These are phyloP conservation scores for Suillus fuscotomentosus DNA, from an alignment of 768 basidiomycete species.

Conservation along the genomic window DNA sequence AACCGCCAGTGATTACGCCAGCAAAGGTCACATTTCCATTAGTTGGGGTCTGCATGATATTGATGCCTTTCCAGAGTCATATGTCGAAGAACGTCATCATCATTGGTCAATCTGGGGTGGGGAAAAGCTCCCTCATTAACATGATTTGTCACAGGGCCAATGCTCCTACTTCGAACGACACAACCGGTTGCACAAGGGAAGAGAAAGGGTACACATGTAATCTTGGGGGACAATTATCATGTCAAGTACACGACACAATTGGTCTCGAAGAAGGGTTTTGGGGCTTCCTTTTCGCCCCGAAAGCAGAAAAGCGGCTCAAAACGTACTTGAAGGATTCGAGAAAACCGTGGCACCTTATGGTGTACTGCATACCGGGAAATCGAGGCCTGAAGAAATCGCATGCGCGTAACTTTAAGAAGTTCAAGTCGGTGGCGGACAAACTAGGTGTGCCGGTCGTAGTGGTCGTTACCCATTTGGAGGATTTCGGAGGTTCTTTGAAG, in stretches of 20 bases:
- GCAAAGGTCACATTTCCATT: not conserved
- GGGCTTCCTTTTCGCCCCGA: too few relatives aligned
- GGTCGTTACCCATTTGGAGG: not conserved
- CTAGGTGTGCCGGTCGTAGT: not conserved
- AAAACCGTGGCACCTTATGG: not conserved
- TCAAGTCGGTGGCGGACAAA: not conserved
- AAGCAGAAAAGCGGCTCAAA: too few relatives aligned
- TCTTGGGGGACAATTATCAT: not conserved
- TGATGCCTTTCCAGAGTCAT: not conserved
- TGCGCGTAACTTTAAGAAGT: not conserved
- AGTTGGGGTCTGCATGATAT: not conserved
- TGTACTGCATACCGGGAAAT: not conserved
- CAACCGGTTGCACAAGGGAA: not conserved
- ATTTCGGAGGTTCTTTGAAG: too few relatives aligned
- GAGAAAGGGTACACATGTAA: not conserved
- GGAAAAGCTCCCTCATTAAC: not conserved
- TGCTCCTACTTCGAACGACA: fast-evolving
- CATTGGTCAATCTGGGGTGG: not conserved
- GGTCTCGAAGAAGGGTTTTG: not conserved
- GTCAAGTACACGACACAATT: not conserved
- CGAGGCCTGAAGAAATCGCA: not conserved
- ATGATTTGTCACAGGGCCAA: not conserved
- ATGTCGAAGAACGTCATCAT: not conserved
- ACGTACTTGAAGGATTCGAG: too few relatives aligned
- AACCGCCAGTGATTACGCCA: not conserved